These are phyloP conservation scores for Zizania palustris DNA, from an alignment of 202 grass and related monocot genomes.

Conservation along the genomic window DNA sequence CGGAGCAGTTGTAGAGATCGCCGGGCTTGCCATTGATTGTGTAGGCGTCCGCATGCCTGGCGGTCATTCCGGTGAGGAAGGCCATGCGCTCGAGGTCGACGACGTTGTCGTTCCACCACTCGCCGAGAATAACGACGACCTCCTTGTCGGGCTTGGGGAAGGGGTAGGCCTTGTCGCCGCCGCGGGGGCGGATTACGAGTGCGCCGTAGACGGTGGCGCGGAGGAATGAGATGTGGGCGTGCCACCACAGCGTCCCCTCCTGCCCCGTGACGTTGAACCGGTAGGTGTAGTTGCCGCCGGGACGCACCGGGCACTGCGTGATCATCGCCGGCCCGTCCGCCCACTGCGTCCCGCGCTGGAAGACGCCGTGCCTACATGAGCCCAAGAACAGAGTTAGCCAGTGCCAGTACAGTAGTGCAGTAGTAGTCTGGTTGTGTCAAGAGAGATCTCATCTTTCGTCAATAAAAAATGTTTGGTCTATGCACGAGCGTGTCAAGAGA, in stretches of 20 bases:
- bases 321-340: conserved; percentile 72
- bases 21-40: conserved; percentile 82
- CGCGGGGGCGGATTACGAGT: conserved; percentile 53
- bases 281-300: conserved; percentile 58
- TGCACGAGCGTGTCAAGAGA: no score
- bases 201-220: conserved; percentile 75
- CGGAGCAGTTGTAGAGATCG: conserved; percentile 56
- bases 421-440: no score
- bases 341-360: conserved; percentile 53
- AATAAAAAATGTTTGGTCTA: no score
- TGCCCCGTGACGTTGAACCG: conserved; percentile 55
- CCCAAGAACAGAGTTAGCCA: background rate
- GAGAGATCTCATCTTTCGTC: no score
- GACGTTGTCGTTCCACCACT: conserved; percentile 74
- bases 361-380: conserved; percentile 47
- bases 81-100: conserved; percentile 10
- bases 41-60: conserved; percentile 48
- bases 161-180: conserved; percentile 48
- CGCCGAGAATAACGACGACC: conserved; percentile 55
- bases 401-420: no score
- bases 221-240: conserved; percentile 54
- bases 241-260: conserved; percentile 75
- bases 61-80: conserved; percentile 4
- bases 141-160: conserved; percentile 63
- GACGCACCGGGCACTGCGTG: conserved; percentile 64